Conservation (phyloP, 2,329 filamentous ascomycete species). For the Cladosporium velox region DNA sequence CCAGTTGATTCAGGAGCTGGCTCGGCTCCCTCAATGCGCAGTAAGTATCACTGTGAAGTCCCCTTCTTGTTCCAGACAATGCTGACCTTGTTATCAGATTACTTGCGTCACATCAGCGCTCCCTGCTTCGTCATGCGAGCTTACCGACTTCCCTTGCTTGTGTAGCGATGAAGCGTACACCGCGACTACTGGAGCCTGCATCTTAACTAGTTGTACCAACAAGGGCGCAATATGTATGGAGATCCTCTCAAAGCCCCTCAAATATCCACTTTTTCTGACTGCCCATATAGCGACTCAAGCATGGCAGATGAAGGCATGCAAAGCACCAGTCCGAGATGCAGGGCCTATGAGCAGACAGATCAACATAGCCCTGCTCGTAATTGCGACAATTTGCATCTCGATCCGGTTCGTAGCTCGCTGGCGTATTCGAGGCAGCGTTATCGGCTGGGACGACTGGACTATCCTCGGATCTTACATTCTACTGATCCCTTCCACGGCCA, state of each 20-base stretch:
- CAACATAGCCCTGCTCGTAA: conserved; percentile 7
- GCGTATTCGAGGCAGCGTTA: neutral
- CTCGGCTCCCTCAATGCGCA: conserved; percentile 2
- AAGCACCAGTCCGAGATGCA: neutral
- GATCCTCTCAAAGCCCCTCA: neutral
- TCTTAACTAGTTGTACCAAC: conserved; percentile 1
- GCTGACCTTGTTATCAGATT: neutral
- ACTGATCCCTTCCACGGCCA: conserved; percentile 8
- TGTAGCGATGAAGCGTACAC: neutral
- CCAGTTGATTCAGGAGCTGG: neutral
- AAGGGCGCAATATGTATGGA: conserved; percentile 1
- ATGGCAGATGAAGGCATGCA: conserved; percentile 11
- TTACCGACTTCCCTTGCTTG: conserved; percentile 3
- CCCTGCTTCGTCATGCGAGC: neutral
- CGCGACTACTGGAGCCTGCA: neutral
- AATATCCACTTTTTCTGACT: neutral
- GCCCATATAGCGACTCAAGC: neutral
- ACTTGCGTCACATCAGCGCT: conserved; percentile 1
- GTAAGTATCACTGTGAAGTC: neutral
- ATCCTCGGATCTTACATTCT: neutral
- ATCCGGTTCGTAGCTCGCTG: conserved; percentile 6
- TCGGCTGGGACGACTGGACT: conserved; percentile 23
- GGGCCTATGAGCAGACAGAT: neutral
- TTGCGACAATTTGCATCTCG: neutral
- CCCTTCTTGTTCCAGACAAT: neutral